phyloP scores from a whole-genome alignment of 805 yeast genomes.

The Metschnikowia similis region DNA sequence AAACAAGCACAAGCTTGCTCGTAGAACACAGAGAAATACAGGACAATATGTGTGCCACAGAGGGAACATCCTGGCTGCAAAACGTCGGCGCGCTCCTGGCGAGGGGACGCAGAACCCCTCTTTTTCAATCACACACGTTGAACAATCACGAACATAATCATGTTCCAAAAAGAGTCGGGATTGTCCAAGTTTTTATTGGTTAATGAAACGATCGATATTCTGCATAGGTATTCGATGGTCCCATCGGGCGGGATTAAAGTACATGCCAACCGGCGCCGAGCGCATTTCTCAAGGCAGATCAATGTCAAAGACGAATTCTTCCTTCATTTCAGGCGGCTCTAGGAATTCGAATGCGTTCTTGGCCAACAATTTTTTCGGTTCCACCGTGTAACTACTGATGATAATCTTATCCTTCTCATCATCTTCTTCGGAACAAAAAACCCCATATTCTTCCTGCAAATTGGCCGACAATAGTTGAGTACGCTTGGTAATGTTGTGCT shows the following conservation, averaged over 20 bases:
- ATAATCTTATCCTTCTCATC: constrained; percentile 13
- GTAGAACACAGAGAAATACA: constrained; percentile 1
- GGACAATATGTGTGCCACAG: neutral
- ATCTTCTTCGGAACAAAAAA: constrained; percentile 16
- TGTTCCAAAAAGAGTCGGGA: too few species aligned
- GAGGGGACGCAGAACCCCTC: neutral
- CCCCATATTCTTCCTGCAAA: constrained; percentile 18
- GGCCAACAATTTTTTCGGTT: constrained; percentile 23
- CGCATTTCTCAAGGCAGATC: neutral
- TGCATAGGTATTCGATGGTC: too few species aligned
- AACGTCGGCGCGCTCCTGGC: neutral
- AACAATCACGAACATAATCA: too few species aligned
- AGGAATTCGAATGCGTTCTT: neutral
- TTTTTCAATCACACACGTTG: neutral
- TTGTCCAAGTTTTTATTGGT: too few species aligned
- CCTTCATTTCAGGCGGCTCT: neutral
- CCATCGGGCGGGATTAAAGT: too few species aligned
- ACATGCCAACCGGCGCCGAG: neutral
- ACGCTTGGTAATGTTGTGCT: constrained; percentile 37
- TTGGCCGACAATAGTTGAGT: constrained; percentile 24
- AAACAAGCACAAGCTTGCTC: neutral
- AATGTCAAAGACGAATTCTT: neutral
- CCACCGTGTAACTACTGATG: constrained; percentile 33
- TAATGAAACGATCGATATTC: too few species aligned
- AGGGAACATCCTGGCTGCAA: constrained; percentile 2